phyloP scores from a whole-genome alignment of 1,284 basidiomycete species.

The Serendipita sp. region DNA sequence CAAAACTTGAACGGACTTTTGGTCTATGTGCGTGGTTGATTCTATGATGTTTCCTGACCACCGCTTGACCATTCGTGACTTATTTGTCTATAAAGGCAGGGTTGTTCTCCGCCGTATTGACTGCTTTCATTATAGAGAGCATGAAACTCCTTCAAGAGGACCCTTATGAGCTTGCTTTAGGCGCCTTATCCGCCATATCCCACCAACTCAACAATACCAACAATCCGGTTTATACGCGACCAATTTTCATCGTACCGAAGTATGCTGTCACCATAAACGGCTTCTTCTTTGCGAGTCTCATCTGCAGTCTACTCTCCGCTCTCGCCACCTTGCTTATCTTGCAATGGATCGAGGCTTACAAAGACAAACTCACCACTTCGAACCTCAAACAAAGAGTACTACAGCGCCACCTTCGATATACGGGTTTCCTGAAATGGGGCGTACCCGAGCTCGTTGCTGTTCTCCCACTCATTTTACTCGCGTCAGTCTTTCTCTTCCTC shows the following conservation, averaged over 20 bases:
- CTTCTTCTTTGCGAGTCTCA: neutral
- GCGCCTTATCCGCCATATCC: neutral
- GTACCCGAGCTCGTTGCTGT: constrained; percentile 4
- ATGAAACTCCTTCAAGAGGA: constrained; percentile 6
- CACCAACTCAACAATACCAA: neutral
- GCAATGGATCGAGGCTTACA: neutral
- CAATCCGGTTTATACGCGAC: neutral
- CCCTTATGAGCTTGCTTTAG: constrained; percentile 1
- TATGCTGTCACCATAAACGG: neutral
- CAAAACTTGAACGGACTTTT: constrained; percentile 8
- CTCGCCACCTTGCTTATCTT: neutral
- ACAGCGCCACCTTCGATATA: neutral
- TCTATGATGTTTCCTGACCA: neutral
- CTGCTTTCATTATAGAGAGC: constrained; percentile 10
- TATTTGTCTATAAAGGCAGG: neutral
- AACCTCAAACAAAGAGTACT: neutral
- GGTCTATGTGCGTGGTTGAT: constrained; percentile 8
- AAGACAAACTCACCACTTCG: neutral
- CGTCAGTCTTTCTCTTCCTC: constrained; percentile 8
- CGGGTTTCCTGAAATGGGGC: constrained; percentile 2
- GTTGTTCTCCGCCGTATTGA: constrained; percentile 11
- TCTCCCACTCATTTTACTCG: constrained; percentile 4
- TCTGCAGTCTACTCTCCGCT: neutral
- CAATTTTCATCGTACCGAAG: neutral
- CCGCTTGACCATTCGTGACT: neutral